Evolutionary conservation across 306 rosid genomes (phyloP), one percentile per base, ranked within the genome.

Genomic region (Fragaria ananassa): DNA sequence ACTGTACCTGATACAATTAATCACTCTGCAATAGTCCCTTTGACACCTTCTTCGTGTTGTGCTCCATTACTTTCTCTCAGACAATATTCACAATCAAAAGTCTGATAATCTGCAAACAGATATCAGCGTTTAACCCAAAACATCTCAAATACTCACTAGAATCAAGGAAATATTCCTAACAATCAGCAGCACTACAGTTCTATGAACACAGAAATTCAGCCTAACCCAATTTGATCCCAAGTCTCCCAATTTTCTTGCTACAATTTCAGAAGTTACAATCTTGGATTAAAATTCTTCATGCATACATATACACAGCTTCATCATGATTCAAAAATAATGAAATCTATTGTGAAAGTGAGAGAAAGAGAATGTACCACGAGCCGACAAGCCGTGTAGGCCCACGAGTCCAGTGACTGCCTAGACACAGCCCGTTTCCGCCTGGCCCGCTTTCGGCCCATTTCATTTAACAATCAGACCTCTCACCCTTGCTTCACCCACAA

Each of bases 11-110:
- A 81, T 71, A 62, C 67, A 89, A 83, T 3, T 70, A 81, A 47
- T 85, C 86, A 61, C 86, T 89, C 31, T 83, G 86, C 89, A 86
- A 23, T 53, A 89, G 44, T 31, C 81, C 81, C 69, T 78, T 78
- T 3, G 9, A 19, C 10, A 25, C 67, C 69, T 25, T 61, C 18
- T 74, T 61, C 23, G 4, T 9, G 6, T 56, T n/a, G 50, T 35
- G 34, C 51, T 82, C 85, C 90, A 86, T 88, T 31, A 31, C 34
- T 31, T 69, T 71, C 73, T 75, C 78, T 79, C 61, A 2, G 54
- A 75, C 14, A 66, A 44, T 68, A 23, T 14, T 23, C 39, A 47
- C 45, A 74, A 23, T 54, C 46, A 34, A 19, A 73, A 10, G 19
- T 19, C 39, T 41, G 45, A 51, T 4, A 49, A 2, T 14, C 65